Evolutionary conservation across 1,284 basidiomycete species (phyloP), one percentile per base, ranked within the genome.

Genomic region (Pulchroboletus neoregius): DNA sequence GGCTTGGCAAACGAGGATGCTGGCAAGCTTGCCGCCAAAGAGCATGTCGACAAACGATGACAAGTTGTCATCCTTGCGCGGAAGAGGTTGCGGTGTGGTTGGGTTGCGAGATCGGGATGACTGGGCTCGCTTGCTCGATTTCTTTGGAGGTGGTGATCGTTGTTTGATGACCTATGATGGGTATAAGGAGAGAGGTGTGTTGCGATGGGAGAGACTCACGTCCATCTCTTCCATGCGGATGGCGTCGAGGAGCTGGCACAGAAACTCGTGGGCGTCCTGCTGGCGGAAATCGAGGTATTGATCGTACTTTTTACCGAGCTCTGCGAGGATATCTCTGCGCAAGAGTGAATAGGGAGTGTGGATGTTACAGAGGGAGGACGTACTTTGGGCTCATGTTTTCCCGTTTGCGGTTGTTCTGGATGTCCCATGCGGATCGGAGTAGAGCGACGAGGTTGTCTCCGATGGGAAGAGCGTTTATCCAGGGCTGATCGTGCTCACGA

Each of bases 181-280:
- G 11, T 13, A 48, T 60, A 15, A 58, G 53, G 32, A 10, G 30
- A 13, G 11, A 12, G 13, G 13, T 1, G 7, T 9, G n/a, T 31
- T 18, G 6, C 2, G 20, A 28, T 3, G 22, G 16, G 7, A 15
- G 24, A n/a, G 2, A 70, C 87, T 67, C 57, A 92, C 88, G 63
- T 97, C 94, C 50, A 85, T 72, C 66, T 97, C 93, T 63, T 97
- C 94, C 91, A 94, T 94, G 41, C 91, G 80, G 76, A 94, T 89
- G n/a, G 84, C 87, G 64, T 96, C 94, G 37, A 96, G 72, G 48
- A 96, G 72, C 53, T 94, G 92, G 31, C 91, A 76, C 37, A 96
- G 70, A 54, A 95, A 85, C 69, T 96, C 94, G 63, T 97, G 94
- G 5, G 93, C 92, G 60, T 97, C 94, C 68, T 97, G 94, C 66